Base-by-base conservation (phyloP, 2,329 filamentous ascomycete genomes). In the Colletotrichum tropicicola region DNA sequence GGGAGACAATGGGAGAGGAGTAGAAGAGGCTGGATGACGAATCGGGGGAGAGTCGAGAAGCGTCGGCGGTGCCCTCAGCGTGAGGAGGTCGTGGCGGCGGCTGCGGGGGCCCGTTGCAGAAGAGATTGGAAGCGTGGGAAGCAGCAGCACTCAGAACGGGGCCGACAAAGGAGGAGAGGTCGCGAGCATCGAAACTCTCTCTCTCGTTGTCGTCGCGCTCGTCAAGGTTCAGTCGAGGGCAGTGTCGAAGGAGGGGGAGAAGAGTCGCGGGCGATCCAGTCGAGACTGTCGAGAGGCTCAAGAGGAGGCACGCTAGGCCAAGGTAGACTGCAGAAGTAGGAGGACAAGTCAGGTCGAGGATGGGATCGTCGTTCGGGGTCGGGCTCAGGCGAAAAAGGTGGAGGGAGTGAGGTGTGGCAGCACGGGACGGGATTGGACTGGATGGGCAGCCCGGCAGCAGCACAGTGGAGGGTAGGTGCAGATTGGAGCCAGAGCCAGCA, bases 31-130 rank as follows among this genome's bases (percentile, higher is more conserved):
- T 37, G 28, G 43, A 55, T 49, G 57, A 49, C 48, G 61, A 55
- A 51, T 60, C 48, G 48, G 56, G 43, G 35, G 47, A 47, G 57
- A 55, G 44, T 65, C 61, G 17, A 61, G 61, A 61, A 61, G 49
- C 57, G 61, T 57, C 57, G 49, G 30, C 17, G 44, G 43, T 53
- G 48, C 49, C 48, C 57, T 65, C 61, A 65, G 49, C 12, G 57
- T 61, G 51, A 55, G 56, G 48, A 60, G 49, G 57, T 61, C 61
- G 57, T 55, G 49, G 37, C 35, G 61, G 61, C 57, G 57, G 43
- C 61, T 61, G 61, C 61, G 61, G 61, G 61, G 61, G 61, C 57
- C 57, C 61, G 61, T 65, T 65, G 61, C 49, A 65, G 61, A 61
- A 55, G 57, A 65, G 43, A 65, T 61, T 65, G 49, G 43, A 32